These are phyloP conservation scores for Hypoxylon sp. DNA, from an alignment of 2,329 filamentous ascomycete genomes.

Conservation along the genomic window DNA sequence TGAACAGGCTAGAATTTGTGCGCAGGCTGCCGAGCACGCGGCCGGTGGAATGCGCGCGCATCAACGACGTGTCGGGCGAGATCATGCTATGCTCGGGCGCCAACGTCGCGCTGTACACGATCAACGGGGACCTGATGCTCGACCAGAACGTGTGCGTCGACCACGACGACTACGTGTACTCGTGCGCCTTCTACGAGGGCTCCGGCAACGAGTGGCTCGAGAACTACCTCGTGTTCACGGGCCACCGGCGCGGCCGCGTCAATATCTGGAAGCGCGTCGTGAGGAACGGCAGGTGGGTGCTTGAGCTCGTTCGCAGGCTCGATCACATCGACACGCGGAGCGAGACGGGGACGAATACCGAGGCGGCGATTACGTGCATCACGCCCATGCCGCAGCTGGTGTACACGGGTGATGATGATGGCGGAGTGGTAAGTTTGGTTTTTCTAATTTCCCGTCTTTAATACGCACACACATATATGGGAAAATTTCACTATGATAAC, in stretches of 20 bases:
- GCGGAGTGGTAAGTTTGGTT: constrained; percentile 84
- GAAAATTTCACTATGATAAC: background rate
- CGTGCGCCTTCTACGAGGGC: constrained; percentile 93
- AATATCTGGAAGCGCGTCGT: constrained; percentile 75
- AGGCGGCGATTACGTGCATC: constrained; percentile 84
- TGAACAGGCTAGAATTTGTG: constrained; percentile 89
- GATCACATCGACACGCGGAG: constrained; percentile 79
- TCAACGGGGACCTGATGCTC: constrained; percentile 85
- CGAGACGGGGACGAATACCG: constrained; percentile 64
- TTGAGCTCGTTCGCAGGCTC: constrained; percentile 81
- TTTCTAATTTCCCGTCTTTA: background rate
- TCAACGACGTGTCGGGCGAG: constrained; percentile 91
- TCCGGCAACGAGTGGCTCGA: constrained; percentile 91
- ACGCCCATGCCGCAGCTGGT: constrained; percentile 82
- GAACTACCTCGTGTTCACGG: constrained; percentile 85
- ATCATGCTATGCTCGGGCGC: constrained; percentile 84
- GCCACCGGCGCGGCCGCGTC: constrained; percentile 83
- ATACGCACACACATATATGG: background rate
- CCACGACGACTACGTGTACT: constrained; percentile 78
- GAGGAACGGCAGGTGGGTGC: constrained; percentile 71
- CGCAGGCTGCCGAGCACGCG: constrained; percentile 71
- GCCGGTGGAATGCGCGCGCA: constrained; percentile 75
- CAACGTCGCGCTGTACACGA: constrained; percentile 79
- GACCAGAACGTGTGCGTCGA: constrained; percentile 79
- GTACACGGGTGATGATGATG: constrained; percentile 94